Percentiles rank a stretch among this genome's conserved stretches.
phyloP scores from a whole-genome alignment of 371 early-diverging fungal genomes.

The Phascolomyces articulosus region DNA sequence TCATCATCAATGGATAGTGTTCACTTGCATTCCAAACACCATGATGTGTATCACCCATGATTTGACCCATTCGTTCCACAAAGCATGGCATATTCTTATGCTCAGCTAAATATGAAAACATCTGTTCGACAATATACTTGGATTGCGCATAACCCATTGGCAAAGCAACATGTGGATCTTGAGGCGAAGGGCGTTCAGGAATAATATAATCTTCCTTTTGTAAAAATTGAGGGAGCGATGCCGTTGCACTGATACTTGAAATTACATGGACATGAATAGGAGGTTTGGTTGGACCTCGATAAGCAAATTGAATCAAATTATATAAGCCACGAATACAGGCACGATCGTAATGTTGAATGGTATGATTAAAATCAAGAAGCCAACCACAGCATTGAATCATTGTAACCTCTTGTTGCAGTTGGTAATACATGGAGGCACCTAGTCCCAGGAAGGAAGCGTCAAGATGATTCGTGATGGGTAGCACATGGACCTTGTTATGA shows the following conservation, averaged over 20 bases:
- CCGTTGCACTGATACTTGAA: slow-evolving; percentile 33
- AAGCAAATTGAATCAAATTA: slow-evolving; percentile 41
- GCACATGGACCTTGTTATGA: slow-evolving; percentile 10
- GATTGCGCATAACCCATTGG: slow-evolving; percentile 51
- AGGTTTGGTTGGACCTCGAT: slow-evolving; percentile 15
- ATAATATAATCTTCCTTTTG: slow-evolving; percentile 10
- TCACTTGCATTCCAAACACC: slow-evolving; percentile 50
- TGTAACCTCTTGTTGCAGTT: slow-evolving; percentile 30
- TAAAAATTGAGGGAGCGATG: slow-evolving; percentile 7
- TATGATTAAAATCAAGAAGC: slow-evolving; percentile 41
- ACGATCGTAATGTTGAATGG: slow-evolving; percentile 34
- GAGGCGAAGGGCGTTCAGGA: slow-evolving; percentile 27
- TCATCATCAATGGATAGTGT: slow-evolving; percentile 42
- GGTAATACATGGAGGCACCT: slow-evolving; percentile 20
- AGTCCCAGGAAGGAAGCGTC: slow-evolving; percentile 31
- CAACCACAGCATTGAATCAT: slow-evolving; percentile 42
- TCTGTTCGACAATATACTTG: slow-evolving; percentile 45
- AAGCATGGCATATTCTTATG: slow-evolving; percentile 38
- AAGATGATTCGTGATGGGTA: slow-evolving; percentile 21
- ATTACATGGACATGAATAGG: slow-evolving; percentile 44
- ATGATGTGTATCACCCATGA: slow-evolving; percentile 35
- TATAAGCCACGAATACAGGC: slow-evolving; percentile 39
- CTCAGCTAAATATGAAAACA: slow-evolving; percentile 29
- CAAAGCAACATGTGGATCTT: slow-evolving; percentile 32
- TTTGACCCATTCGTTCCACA: slow-evolving; percentile 46